Base-by-base conservation (phyloP, 257 asterid species). In the Parsonsia alboflavescens region DNA sequence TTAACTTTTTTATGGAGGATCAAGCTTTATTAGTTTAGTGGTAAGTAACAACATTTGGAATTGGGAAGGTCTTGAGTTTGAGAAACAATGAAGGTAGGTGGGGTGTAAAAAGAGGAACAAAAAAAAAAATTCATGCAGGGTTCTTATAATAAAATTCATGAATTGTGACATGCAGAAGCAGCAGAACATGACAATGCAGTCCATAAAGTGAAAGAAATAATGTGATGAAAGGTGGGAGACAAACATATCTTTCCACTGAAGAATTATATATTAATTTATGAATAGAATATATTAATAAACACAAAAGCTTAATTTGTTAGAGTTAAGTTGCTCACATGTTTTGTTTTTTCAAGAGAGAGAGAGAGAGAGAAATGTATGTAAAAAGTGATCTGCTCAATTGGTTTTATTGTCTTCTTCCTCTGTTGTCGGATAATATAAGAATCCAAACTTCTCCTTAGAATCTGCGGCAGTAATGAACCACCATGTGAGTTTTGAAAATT, bases 391-490 rank as follows among this genome's bases (percentile, higher is more conserved):
- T 50, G 7, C 41, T 70, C 16, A 42, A 5, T 17, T 52, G n/a
- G 19, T 72, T 33, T 16, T 28, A 46, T 22, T 59, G 69, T 73
- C 76, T 53, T 71, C 75, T 69, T 74, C 17, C 33, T 49, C 59
- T 61, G 73, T 67, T 71, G 76, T 75, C 69, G 39, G 41, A 70
- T 22, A n/a, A n/a, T n/a, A n/a, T n/a, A 36, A 71, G 57, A 74
- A 75, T 63, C 70, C 70, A 70, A 70, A 70, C 73, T 66, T 53
- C 9, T 19, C 36, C 36, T 46, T 36, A 42, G 52, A 68, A 74
- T 68, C 76, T 73, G 15, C 30, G 10, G 16, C 3, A 33, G 3
- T 52, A 67, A 75, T 54, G 68, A 67, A 66, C 33, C 8, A 75
- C 16, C 49, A 28, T 39, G 74, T 54, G 79, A 24, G 41, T 52